Percentiles rank a stretch among this genome's conserved stretches.
Conservation (phyloP, 2,329 filamentous ascomycete genomes). For the Cordyceps cicadae region DNA sequence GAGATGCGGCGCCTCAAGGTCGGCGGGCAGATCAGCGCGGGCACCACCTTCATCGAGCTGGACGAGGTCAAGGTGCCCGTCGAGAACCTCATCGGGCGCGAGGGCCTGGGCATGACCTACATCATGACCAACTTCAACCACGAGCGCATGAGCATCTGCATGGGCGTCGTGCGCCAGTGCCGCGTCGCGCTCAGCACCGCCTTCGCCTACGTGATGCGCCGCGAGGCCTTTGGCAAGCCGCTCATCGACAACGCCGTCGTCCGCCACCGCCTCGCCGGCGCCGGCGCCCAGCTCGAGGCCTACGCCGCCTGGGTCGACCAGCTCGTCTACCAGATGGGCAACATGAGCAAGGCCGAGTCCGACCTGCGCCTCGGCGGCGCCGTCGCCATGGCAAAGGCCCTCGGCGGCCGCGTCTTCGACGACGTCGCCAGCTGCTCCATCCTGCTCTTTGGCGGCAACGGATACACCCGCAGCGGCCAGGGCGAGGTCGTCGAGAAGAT, state of each 20-base stretch:
- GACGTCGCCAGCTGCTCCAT: conserved; percentile 63
- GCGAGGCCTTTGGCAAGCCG: conserved; percentile 33
- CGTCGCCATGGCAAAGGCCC: conserved; percentile 65
- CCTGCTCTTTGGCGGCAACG: conserved; percentile 66
- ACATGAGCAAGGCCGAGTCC: conserved; percentile 49
- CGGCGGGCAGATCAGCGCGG: conserved; percentile 57
- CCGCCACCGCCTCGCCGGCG: conserved; percentile 59
- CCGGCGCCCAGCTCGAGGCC: conserved; percentile 57
- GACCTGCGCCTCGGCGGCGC: conserved; percentile 60
- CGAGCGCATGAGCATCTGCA: conserved; percentile 32
- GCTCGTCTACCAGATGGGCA: conserved; percentile 58
- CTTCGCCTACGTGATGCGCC: conserved; percentile 28
- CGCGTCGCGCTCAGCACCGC: conserved; percentile 26
- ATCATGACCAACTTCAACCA: conserved; percentile 40
- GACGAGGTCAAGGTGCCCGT: conserved; percentile 44
- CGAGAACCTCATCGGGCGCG: conserved; percentile 42
- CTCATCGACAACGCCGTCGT: conserved; percentile 68
- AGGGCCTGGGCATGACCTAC: conserved; percentile 42
- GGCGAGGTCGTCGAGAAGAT: conserved; percentile 58
- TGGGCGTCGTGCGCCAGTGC: conserved; percentile 11
- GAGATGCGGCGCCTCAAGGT: conserved; percentile 43
- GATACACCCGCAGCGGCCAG: conserved; percentile 60
- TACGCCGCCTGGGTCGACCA: conserved; percentile 65
- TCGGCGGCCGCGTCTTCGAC: conserved; percentile 62
- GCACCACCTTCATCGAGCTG: conserved; percentile 47